A percentile compares a stretch with the other conserved stretches of the same genome.
phyloP scores from a whole-genome alignment of 139 green algal species.

The Zygnema circumcarinatum region DNA sequence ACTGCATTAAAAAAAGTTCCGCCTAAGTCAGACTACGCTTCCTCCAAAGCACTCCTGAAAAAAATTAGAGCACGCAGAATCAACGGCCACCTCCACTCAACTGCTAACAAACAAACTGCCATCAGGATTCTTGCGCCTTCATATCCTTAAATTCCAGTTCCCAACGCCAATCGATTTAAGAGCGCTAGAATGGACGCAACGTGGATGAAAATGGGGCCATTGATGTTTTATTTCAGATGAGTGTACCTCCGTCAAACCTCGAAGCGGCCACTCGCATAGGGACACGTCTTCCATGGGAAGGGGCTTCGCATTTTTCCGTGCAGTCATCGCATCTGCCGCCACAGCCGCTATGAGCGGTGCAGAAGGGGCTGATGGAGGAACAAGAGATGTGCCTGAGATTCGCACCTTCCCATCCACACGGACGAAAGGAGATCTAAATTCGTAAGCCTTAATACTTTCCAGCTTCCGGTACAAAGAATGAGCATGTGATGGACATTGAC shows the following conservation, averaged over 20 bases:
- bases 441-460: too few relatives aligned
- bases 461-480: too few relatives aligned
- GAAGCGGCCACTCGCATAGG: conserved; percentile 47
- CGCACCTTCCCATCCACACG: conserved; percentile 1
- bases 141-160: too few relatives aligned
- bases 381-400: not conserved
- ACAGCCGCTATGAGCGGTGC: conserved; percentile 41
- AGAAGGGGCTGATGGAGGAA: not conserved
- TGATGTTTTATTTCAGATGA: too few relatives aligned
- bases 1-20: conserved; percentile 37
- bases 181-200: too few relatives aligned
- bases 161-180: too few relatives aligned
- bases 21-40: not conserved
- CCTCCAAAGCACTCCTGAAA: not conserved
- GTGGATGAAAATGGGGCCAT: too few relatives aligned
- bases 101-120: too few relatives aligned
- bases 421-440: not conserved
- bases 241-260: conserved; percentile 2
- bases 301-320: conserved; percentile 23
- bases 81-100: too few relatives aligned
- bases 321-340: conserved; percentile 44
- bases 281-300: conserved; percentile 58
- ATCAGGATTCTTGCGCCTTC: too few relatives aligned
- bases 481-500: too few relatives aligned
- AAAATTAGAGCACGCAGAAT: too few relatives aligned